Conservation (phyloP, 1,139 yeast genomes). For the Taphrina sp. region DNA sequence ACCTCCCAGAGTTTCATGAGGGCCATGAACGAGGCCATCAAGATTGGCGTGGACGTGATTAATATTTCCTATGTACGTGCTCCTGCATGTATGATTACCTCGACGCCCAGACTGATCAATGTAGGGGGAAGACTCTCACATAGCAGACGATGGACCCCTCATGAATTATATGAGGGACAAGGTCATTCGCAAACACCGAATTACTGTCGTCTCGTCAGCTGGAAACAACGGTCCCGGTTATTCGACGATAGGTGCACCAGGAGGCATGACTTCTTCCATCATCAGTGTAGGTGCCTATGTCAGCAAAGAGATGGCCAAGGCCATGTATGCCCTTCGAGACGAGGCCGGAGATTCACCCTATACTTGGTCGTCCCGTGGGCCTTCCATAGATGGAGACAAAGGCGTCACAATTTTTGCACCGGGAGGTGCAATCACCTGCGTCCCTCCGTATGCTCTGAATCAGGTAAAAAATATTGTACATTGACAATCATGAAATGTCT, state of each 20-base stretch:
- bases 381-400: slow-evolving; percentile 34
- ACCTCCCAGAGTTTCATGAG: slow-evolving; percentile 35
- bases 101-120: background rate
- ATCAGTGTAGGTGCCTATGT: slow-evolving; percentile 37
- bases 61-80: slow-evolving; percentile 33
- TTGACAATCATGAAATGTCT: no score
- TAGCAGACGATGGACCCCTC: slow-evolving; percentile 32
- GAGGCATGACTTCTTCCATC: slow-evolving; percentile 35
- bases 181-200: slow-evolving; percentile 30
- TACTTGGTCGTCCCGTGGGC: slow-evolving; percentile 36
- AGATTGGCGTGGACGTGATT: slow-evolving; percentile 33
- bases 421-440: slow-evolving; percentile 36
- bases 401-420: slow-evolving; percentile 36
- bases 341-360: slow-evolving; percentile 32
- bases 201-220: slow-evolving; percentile 35
- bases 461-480: no score
- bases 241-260: slow-evolving; percentile 35
- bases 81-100: background rate
- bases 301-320: slow-evolving; percentile 34
- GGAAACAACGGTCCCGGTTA: slow-evolving; percentile 36
- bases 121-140: slow-evolving; percentile 34
- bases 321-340: slow-evolving; percentile 34
- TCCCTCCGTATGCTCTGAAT: slow-evolving; percentile 35
- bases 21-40: slow-evolving; percentile 34
- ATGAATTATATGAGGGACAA: slow-evolving; percentile 33